A percentile compares a stretch with the other conserved stretches of the same genome.
Conservation (phyloP, 2,329 filamentous ascomycete genomes). For the Epichloe sylvatica region DNA sequence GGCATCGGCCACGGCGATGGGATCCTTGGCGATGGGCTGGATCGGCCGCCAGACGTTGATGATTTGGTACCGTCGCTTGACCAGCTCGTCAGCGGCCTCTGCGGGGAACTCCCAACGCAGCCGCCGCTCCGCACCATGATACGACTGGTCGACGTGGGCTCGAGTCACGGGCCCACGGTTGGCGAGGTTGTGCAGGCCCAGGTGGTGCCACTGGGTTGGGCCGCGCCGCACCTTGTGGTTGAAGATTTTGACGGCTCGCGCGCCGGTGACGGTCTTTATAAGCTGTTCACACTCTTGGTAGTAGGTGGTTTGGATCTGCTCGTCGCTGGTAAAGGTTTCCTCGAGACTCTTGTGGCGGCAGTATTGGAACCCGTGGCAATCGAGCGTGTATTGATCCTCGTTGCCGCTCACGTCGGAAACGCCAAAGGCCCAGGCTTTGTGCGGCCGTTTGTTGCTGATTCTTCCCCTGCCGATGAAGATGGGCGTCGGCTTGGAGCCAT, state of each 20-base stretch:
- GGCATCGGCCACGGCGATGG: slow-evolving; percentile 39
- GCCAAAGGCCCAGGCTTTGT: slow-evolving; percentile 29
- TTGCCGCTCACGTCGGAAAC: slow-evolving; percentile 26
- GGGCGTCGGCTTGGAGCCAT: slow-evolving; percentile 26
- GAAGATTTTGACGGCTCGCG: slow-evolving; percentile 50
- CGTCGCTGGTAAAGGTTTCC: slow-evolving; percentile 34
- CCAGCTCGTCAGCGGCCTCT: slow-evolving; percentile 26
- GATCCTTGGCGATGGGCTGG: slow-evolving; percentile 29
- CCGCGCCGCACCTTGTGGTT: slow-evolving; percentile 55
- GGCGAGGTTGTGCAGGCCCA: slow-evolving; percentile 45
- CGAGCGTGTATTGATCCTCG: slow-evolving; percentile 26
- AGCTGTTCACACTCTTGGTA: slow-evolving; percentile 59
- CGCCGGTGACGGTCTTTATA: slow-evolving; percentile 45
- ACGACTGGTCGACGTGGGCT: slow-evolving; percentile 41
- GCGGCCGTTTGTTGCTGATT: slow-evolving; percentile 18
- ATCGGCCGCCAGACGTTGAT: slow-evolving; percentile 33
- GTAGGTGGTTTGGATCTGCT: slow-evolving; percentile 47
- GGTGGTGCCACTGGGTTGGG: slow-evolving; percentile 46
- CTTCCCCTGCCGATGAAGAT: slow-evolving; percentile 17
- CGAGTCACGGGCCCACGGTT: slow-evolving; percentile 31
- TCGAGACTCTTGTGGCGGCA: slow-evolving; percentile 17
- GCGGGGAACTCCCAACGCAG: slow-evolving; percentile 29
- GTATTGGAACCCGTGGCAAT: slow-evolving; percentile 28
- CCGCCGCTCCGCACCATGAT: slow-evolving; percentile 22
- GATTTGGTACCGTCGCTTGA: slow-evolving; percentile 32